These are phyloP conservation scores for Apiospora pterosperma DNA, from an alignment of 2,329 filamentous ascomycete species.

Conservation along the genomic window DNA sequence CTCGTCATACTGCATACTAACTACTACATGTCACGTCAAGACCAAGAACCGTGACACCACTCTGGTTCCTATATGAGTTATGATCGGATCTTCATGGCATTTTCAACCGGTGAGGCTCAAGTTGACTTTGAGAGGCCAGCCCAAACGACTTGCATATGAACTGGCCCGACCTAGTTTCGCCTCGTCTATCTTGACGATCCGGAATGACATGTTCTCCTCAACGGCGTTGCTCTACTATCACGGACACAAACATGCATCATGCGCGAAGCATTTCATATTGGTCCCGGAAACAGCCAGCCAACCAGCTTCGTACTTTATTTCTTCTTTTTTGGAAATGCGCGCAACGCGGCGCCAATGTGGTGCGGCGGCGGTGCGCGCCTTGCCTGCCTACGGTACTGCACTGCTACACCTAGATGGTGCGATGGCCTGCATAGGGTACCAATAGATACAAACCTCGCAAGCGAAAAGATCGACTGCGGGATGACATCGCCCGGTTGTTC, in stretches of 20 bases:
- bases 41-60: background rate
- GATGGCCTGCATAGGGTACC: background rate
- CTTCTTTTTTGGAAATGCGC: background rate
- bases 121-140: background rate
- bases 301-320: background rate
- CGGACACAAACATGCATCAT: background rate
- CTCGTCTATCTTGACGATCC: background rate
- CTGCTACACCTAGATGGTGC: background rate
- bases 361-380: no score
- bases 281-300: background rate
- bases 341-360: background rate
- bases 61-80: background rate
- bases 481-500: slow-evolving; percentile 1
- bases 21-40: background rate
- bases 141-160: background rate
- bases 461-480: background rate
- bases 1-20: slow-evolving; percentile 1
- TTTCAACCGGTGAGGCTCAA: slow-evolving; percentile 1
- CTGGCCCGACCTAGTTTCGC: background rate
- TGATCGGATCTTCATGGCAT: no score
- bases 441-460: background rate
- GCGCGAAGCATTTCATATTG: background rate
- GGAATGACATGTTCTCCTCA: background rate
- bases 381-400: no score
- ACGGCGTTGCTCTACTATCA: background rate